Evolutionary conservation across 495 filamentous ascomycete genomes (phyloP).

Genomic region (Talaromyces proteolyticus): DNA sequence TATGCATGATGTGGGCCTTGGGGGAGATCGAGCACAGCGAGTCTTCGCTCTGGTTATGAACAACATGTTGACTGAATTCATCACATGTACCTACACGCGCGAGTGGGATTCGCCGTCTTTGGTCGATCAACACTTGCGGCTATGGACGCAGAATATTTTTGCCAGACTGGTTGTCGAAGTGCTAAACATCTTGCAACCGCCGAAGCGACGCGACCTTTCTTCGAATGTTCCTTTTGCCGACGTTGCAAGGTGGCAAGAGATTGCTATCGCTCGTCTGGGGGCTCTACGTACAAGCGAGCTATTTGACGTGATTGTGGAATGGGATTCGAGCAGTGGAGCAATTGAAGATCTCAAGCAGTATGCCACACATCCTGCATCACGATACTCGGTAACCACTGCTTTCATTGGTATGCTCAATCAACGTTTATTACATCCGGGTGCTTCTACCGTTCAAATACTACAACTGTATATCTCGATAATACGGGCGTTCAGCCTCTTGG

Average conservation of each 20-base stretch:
- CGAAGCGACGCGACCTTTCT: conserved; percentile 13
- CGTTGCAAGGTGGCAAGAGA: conserved; percentile 74
- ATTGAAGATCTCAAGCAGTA: conserved; percentile 71
- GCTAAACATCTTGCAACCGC: conserved; percentile 37
- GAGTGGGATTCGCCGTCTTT: conserved; percentile 53
- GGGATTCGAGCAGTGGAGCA: conserved; percentile 75
- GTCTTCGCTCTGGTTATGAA: conserved; percentile 74
- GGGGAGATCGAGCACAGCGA: conserved; percentile 66
- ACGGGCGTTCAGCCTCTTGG: conserved; percentile 78
- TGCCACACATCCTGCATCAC: conserved; percentile 49
- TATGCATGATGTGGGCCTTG: conserved; percentile 66
- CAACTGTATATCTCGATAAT: conserved; percentile 91
- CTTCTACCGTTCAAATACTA: conserved; percentile 84
- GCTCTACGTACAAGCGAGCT: conserved; percentile 73
- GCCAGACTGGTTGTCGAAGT: conserved; percentile 61
- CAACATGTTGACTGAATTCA: conserved; percentile 58
- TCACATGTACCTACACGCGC: conserved; percentile 52
- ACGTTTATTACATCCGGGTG: conserved; percentile 81
- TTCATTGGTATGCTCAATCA: conserved; percentile 64
- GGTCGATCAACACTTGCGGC: conserved; percentile 50
- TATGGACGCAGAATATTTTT: conserved; percentile 71
- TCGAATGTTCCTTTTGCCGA: conserved; percentile 49
- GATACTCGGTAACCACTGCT: conserved; percentile 57
- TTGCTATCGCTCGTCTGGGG: conserved; percentile 72
- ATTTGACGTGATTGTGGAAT: conserved; percentile 82